These are phyloP conservation scores for Saraca asoca DNA, from an alignment of 331 rosid genomes.

Conservation along the genomic window DNA sequence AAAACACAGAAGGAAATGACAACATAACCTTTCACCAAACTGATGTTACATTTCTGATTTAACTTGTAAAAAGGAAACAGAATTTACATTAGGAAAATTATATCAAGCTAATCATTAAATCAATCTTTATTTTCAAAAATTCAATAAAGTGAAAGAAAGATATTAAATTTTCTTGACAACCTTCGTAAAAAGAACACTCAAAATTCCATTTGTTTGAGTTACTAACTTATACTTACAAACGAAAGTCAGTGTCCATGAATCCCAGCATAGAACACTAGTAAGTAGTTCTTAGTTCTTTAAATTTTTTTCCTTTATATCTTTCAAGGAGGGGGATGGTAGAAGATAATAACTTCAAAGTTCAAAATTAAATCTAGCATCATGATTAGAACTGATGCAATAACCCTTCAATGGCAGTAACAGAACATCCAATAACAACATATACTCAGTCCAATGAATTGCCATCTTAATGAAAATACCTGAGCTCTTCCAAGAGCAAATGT, in stretches of 20 bases:
- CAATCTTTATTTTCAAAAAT: not conserved
- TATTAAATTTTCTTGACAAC: not conserved
- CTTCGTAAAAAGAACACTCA: too few species aligned
- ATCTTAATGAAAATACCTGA: constrained; percentile 61
- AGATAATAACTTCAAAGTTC: not conserved
- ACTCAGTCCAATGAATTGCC: constrained; percentile 9
- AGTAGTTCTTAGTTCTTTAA: not conserved
- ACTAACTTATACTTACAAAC: too few species aligned
- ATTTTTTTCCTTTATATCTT: not conserved
- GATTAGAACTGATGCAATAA: not conserved
- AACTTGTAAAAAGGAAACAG: not conserved
- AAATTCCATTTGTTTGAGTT: too few species aligned
- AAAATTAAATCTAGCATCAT: constrained; percentile 11
- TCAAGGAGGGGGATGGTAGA: not conserved
- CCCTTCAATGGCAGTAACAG: constrained; percentile 10
- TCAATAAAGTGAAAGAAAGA: not conserved
- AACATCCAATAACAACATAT: constrained; percentile 24
- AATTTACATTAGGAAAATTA: not conserved
- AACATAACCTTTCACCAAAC: not conserved
- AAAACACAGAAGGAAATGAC: not conserved
- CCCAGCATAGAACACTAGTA: not conserved
- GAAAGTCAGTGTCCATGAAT: not conserved
- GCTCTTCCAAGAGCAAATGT: constrained; percentile 96
- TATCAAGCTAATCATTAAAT: not conserved
- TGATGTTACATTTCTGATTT: not conserved